Evolutionary conservation across 2,329 filamentous ascomycete species (phyloP).

Genomic region (Colletotrichum trifolii): DNA sequence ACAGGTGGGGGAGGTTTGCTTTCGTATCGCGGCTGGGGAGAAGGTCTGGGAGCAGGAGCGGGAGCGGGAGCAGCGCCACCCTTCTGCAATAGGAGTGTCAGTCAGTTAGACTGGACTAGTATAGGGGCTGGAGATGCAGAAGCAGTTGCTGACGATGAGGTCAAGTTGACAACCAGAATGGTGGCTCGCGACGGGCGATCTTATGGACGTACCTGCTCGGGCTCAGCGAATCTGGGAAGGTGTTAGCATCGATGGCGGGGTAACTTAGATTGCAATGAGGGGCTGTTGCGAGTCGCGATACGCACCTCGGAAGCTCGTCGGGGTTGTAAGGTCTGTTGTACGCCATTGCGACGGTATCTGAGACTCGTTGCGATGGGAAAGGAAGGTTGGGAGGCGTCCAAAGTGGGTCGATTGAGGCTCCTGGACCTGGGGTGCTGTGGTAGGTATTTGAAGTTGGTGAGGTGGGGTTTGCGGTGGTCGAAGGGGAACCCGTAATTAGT

Average conservation of each 20-base stretch:
- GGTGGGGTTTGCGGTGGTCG: slow-evolving; percentile 24
- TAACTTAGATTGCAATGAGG: slow-evolving; percentile 25
- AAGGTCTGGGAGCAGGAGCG: slow-evolving; percentile 32
- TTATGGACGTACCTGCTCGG: slow-evolving; percentile 68
- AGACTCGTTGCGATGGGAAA: slow-evolving; percentile 7
- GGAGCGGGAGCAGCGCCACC: slow-evolving; percentile 33
- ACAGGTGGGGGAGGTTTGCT: slow-evolving; percentile 59
- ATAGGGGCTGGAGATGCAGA: slow-evolving; percentile 36
- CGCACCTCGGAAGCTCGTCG: slow-evolving; percentile 92
- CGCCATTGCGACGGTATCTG: slow-evolving; percentile 72
- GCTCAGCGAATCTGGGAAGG: slow-evolving; percentile 74
- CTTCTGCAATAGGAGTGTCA: slow-evolving; percentile 37
- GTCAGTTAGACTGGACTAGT: not conserved
- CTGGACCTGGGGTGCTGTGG: not conserved
- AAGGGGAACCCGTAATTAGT: slow-evolving; percentile 15
- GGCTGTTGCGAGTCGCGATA: slow-evolving; percentile 39
- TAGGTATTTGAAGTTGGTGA: slow-evolving; percentile 32
- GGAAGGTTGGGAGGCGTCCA: slow-evolving; percentile 5
- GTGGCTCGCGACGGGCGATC: slow-evolving; percentile 17
- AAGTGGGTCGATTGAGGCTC: slow-evolving; percentile 14
- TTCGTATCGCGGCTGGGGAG: slow-evolving; percentile 55
- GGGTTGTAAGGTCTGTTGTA: slow-evolving; percentile 95
- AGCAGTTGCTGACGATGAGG: slow-evolving; percentile 20
- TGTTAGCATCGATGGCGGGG: slow-evolving; percentile 41
- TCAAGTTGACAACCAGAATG: slow-evolving; percentile 17